Evolutionary conservation across 805 yeast species (phyloP).

Genomic region (Yarrowia osloensis): DNA sequence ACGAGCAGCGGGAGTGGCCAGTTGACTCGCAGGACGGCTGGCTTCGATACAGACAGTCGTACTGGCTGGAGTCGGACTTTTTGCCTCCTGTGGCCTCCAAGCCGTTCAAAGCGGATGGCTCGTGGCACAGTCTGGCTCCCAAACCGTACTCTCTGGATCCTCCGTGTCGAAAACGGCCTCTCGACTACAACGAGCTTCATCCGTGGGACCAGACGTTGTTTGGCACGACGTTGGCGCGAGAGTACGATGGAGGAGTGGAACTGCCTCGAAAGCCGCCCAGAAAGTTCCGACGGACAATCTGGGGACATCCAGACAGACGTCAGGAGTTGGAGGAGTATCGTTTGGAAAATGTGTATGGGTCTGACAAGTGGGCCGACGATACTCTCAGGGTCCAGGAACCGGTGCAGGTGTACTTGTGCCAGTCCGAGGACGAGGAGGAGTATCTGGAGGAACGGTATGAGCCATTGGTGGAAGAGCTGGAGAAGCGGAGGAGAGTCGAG

Average conservation of each 20-base stretch:
- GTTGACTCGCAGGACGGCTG: neutral
- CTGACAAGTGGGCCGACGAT: neutral
- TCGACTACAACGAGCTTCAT: neutral
- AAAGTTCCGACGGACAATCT: neutral
- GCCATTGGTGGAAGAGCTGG: neutral
- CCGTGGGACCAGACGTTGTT: neutral
- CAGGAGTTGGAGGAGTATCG: neutral
- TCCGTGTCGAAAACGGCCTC: neutral
- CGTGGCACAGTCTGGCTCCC: neutral
- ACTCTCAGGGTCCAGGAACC: neutral
- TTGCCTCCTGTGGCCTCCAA: neutral
- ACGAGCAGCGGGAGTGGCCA: neutral
- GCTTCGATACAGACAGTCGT: neutral
- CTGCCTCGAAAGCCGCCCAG: neutral
- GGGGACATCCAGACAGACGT: neutral
- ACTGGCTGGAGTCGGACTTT: neutral
- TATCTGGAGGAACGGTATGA: too few species aligned
- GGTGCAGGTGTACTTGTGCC: neutral
- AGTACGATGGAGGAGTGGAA: neutral
- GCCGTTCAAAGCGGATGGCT: neutral
- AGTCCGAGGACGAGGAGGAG: neutral
- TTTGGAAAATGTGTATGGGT: neutral
- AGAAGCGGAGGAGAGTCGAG: neutral
- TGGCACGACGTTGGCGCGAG: neutral
- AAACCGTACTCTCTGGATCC: neutral